Evolutionary conservation across 2,329 filamentous ascomycete genomes (phyloP), one percentile per base, ranked within the genome.

Genomic region (Fusarium setosum): DNA sequence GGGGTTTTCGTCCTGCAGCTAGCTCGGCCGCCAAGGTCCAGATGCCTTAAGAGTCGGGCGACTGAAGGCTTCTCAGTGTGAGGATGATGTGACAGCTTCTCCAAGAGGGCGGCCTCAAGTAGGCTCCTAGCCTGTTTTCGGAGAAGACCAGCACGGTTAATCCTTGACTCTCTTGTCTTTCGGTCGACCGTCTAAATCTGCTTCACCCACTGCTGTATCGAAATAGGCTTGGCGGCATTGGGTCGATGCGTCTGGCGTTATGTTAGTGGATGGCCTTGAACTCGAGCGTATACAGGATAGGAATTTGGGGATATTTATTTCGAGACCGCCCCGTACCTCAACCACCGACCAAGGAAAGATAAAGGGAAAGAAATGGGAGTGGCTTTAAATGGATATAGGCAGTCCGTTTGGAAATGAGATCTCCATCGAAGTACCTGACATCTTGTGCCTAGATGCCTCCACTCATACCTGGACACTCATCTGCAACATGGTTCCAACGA

Each of bases 401-500:
- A n/a, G 26, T 29, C 26, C 26, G 12, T 29, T 29, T 29, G 12
- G 9, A 29, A 29, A 29, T 8, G 26, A 29, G 12, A 38, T 24
- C 40, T 47, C 29, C 12, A 51, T 52, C 23, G 51, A 21, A 37
- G 15, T 21, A 20, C 29, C 49, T 47, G 21, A 9, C 17, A 10
- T 21, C n/a, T 34, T 21, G 12, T 10, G 24, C 21, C 20, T 32
- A 65, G 21, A 31, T 42, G 18, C 42, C 20, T 38, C 12, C 31
- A 34, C 63, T 61, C 31, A 51, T 35, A 73, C 59, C 18, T 56
- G 45, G 51, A 74, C 34, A 21, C 61, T 60, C 47, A 65, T 63
- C 17, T 73, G 68, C 35, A 84, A 74, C 29, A 80, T 74, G 0
- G 88, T 89, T 2, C 88, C 88, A 4, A 89, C 92, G 70, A 98